phyloP scores from a whole-genome alignment of 495 filamentous ascomycete genomes.

The Rhypophila decipiens region DNA sequence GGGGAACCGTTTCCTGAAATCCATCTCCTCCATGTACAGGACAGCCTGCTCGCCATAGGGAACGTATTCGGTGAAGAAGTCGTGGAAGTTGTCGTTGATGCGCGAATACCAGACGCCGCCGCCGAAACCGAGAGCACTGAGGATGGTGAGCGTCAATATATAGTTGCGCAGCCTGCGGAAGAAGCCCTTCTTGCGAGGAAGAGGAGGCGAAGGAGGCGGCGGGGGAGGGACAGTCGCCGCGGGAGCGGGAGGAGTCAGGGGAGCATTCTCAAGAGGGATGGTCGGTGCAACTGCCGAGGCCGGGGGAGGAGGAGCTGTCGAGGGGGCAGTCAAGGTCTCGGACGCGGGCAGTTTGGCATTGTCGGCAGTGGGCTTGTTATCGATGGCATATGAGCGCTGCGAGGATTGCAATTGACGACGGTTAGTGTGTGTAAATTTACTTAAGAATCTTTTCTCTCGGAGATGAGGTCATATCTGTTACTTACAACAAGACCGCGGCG shows the following conservation, averaged over 20 bases:
- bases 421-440: not conserved
- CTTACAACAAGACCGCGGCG: constrained; percentile 20
- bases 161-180: constrained; percentile 63
- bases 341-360: constrained; percentile 52
- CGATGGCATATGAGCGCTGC: constrained; percentile 54
- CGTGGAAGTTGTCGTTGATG: constrained; percentile 94
- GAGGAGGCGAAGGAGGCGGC: constrained; percentile 43
- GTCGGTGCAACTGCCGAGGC: constrained; percentile 39
- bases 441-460: not conserved
- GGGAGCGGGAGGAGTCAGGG: constrained; percentile 47
- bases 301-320: constrained; percentile 41
- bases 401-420: too few relatives aligned
- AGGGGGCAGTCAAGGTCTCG: constrained; percentile 46
- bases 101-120: constrained; percentile 87
- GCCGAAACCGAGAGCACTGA: constrained; percentile 71
- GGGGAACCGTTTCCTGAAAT: constrained; percentile 88
- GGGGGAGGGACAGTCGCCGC: constrained; percentile 5
- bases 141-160: constrained; percentile 62
- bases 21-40: constrained; percentile 93
- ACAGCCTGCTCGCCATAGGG: constrained; percentile 93
- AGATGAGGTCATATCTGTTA: constrained; percentile 27
- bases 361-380: constrained; percentile 45
- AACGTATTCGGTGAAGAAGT: constrained; percentile 97
- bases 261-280: constrained; percentile 55
- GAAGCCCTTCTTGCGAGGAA: constrained; percentile 62